These are phyloP conservation scores for Tagetes patula DNA, from an alignment of 129 eudicot genomes.

Conservation along the genomic window DNA sequence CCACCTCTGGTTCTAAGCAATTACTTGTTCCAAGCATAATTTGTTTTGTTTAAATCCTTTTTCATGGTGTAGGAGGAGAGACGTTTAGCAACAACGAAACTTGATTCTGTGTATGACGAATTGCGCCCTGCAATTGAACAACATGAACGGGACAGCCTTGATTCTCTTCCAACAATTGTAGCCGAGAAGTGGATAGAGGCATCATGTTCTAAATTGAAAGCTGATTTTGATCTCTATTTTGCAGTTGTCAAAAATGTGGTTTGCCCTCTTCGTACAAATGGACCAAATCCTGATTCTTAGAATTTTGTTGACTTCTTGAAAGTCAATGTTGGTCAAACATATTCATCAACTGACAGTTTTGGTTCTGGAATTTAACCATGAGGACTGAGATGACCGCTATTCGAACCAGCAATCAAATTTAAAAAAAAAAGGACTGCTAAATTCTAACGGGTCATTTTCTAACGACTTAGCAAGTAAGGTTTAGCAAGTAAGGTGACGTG, in stretches of 20 bases:
- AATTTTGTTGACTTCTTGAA: constrained; percentile 25
- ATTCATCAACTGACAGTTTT: constrained; percentile 14
- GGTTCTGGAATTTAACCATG: constrained; percentile 13
- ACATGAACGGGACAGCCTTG: constrained; percentile 82
- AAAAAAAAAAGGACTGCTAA: background rate
- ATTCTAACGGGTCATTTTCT: background rate
- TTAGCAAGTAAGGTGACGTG: background rate
- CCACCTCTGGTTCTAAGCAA: background rate
- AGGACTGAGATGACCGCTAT: constrained; percentile 14
- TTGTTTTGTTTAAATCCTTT: constrained; percentile 6
- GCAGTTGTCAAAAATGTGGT: constrained; percentile 60
- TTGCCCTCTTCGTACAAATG: constrained; percentile 40
- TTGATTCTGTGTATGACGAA: constrained; percentile 63
- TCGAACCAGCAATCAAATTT: background rate
- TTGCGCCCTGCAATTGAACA: constrained; percentile 84
- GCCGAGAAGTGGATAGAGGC: constrained; percentile 92
- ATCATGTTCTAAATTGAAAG: constrained; percentile 53
- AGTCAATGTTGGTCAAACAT: constrained; percentile 1
- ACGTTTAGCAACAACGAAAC: constrained; percentile 52
- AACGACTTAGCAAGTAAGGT: no score
- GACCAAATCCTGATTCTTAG: constrained; percentile 22
- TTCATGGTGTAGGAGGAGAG: constrained; percentile 51
- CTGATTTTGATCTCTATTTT: constrained; percentile 58
- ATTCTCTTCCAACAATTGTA: constrained; percentile 58
- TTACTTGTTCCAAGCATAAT: background rate